Conservation (phyloP, 768 basidiomycete genomes). For the Agrocybe pediades region DNA sequence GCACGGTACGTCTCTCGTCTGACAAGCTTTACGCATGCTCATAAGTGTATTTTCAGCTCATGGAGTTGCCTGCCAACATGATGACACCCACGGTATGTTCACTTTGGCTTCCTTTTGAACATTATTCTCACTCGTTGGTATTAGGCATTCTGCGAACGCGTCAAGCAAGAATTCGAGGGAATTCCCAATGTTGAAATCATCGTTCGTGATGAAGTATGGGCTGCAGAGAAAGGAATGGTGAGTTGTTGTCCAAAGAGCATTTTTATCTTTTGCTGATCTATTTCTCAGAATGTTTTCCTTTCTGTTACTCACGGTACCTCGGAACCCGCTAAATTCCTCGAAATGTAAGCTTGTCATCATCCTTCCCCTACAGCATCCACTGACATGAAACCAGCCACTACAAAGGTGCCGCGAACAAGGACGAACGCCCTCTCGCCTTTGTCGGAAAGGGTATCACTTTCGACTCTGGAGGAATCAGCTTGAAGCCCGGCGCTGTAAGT, state of each 20-base stretch:
- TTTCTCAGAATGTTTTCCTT: constrained; percentile 73
- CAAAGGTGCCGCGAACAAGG: constrained; percentile 63
- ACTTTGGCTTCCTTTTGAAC: neutral
- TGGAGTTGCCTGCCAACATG: constrained; percentile 86
- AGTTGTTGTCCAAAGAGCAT: neutral
- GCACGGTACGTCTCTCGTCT: constrained; percentile 51
- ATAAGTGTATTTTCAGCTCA: constrained; percentile 47
- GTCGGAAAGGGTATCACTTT: constrained; percentile 93
- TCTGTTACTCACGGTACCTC: constrained; percentile 82
- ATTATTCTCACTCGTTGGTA: neutral
- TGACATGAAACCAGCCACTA: constrained; percentile 61
- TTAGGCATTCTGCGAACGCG: constrained; percentile 71
- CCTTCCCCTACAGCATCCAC: neutral
- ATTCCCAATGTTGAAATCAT: constrained; percentile 69
- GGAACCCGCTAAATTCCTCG: constrained; percentile 85
- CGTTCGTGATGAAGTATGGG: constrained; percentile 82
- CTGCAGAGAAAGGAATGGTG: constrained; percentile 82
- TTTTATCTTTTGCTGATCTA: neutral
- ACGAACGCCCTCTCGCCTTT: constrained; percentile 65
- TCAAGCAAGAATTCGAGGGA: constrained; percentile 64
- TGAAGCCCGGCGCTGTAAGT: constrained; percentile 74
- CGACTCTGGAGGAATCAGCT: constrained; percentile 84
- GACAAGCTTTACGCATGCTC: neutral
- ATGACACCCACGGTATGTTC: constrained; percentile 74
- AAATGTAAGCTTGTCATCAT: constrained; percentile 57